Base-by-base conservation (phyloP, 768 basidiomycete species). In the Agrocybe chaxingu region DNA sequence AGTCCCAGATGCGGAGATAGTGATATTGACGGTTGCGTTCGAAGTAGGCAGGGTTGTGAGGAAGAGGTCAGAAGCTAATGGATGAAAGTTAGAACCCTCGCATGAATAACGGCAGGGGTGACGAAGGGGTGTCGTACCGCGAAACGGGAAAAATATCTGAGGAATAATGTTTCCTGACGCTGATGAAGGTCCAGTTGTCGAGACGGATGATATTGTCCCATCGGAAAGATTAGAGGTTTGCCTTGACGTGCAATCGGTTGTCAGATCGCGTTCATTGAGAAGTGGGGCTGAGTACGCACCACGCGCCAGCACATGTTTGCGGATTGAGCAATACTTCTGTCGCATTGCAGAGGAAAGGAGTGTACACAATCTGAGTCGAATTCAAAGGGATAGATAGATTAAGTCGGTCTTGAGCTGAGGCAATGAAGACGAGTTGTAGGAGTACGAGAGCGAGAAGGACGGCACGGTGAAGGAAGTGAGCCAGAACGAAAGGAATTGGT, bases 91-190 rank as follows among this genome's bases (percentile, higher is more conserved):
- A 40, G 12, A 41, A 40, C 40, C 30, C 18, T 42, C 10, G 16
- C 29, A 16, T 24, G 29, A 8, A 38, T 42, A 12, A 18, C 35
- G 13, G 39, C 8, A 36, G 18, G n/a, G 37, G 11, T 16, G 8
- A 19, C n/a, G n/a, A 32, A 40, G 7, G 16, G 18, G 1, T n/a
- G 36, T 48, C 66, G 47, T 55, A 80, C 82, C 82, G 68, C 69
- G 70, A 64, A 82, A 80, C 31, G 66, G 16, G 48, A 84, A 60
- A 57, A 82, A 84, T 67, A 83, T 68, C 51, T 84, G 82, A 1
- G 81, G 82, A 50, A 80, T 16, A 35, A 79, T 70, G 48, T 73
- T 63, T 16, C 62, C 70, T 11, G 72, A 65, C 36, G 63, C 64
- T 35, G 70, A 58, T 56, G 69, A 67, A 1, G 79, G 76, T 1